A percentile compares a stretch with the other conserved stretches of the same genome.
These are phyloP conservation scores for Trichosporon sp. DNA, from an alignment of 1,284 basidiomycete genomes.

Conservation along the genomic window DNA sequence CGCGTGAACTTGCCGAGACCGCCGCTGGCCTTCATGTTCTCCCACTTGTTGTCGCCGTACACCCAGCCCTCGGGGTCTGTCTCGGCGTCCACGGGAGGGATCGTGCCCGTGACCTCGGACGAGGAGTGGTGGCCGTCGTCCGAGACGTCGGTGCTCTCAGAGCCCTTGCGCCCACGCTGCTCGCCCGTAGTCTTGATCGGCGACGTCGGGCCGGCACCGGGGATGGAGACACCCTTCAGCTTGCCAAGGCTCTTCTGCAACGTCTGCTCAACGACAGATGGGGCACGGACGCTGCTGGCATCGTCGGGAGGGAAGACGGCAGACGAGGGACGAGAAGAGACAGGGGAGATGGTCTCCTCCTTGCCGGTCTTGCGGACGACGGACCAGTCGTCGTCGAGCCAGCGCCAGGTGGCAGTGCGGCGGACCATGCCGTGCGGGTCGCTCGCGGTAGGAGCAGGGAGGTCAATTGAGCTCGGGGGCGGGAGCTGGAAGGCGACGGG, in stretches of 20 bases:
- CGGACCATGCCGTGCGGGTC: slow-evolving; percentile 53
- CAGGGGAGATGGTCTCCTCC: slow-evolving; percentile 6
- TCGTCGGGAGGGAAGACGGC: slow-evolving; percentile 12
- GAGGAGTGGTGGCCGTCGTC: slow-evolving; percentile 17
- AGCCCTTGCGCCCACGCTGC: slow-evolving; percentile 12
- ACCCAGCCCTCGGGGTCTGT: slow-evolving; percentile 91
- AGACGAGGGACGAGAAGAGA: slow-evolving; percentile 18
- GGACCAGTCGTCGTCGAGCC: slow-evolving; percentile 83
- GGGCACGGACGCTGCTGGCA: slow-evolving; percentile 22
- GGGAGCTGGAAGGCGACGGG: slow-evolving; percentile 50
- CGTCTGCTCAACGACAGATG: slow-evolving; percentile 48
- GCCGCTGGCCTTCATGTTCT: slow-evolving; percentile 66
- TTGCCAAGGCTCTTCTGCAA: slow-evolving; percentile 50
- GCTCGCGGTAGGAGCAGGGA: slow-evolving; percentile 37
- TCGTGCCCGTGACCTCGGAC: slow-evolving; percentile 7
- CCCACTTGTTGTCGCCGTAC: slow-evolving; percentile 96
- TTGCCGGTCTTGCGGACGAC: slow-evolving; percentile 47
- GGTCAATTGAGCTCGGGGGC: slow-evolving; percentile 51
- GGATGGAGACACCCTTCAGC: slow-evolving; percentile 31
- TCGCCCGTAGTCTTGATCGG: slow-evolving; percentile 18
- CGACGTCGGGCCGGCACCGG: slow-evolving; percentile 20
- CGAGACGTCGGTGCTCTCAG: slow-evolving; percentile 21
- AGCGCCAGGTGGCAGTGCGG: slow-evolving; percentile 72
- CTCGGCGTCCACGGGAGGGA: slow-evolving; percentile 39
- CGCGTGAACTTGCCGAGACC: slow-evolving; percentile 89